Conservation (phyloP, 1,139 yeast genomes). For the Arxiozyma bovina region DNA sequence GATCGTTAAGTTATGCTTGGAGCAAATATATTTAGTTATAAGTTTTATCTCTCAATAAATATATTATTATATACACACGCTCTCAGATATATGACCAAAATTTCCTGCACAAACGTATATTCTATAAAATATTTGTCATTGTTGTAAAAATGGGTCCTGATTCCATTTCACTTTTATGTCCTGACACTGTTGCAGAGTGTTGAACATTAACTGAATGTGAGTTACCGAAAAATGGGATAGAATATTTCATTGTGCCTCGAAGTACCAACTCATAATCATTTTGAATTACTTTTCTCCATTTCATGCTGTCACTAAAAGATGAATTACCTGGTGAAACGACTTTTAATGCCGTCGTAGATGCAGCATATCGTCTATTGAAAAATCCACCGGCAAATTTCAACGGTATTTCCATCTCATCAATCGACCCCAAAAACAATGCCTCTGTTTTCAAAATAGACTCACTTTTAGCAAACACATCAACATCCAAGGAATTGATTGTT, state of each 20-base stretch:
- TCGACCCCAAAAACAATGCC: conserved; percentile 71
- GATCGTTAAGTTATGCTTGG: too few species aligned
- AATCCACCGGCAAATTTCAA: conserved; percentile 71
- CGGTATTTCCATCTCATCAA: conserved; percentile 60
- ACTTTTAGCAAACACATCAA: conserved; percentile 84
- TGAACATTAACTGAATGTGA: conserved; percentile 55
- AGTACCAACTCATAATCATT: conserved; percentile 82
- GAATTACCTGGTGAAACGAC: conserved; percentile 69
- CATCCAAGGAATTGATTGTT: conserved; percentile 54
- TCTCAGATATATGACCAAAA: too few species aligned
- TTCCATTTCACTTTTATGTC: not conserved
- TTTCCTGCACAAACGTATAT: not conserved
- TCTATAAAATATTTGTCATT: not conserved
- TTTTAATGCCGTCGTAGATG: conserved; percentile 61
- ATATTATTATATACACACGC: not conserved
- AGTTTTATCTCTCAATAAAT: not conserved
- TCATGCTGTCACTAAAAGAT: conserved; percentile 35
- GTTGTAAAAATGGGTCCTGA: not conserved
- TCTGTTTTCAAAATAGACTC: conserved; percentile 34
- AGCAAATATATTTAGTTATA: too few species aligned
- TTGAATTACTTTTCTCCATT: conserved; percentile 69
- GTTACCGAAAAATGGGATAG: conserved; percentile 54
- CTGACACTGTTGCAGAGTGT: conserved; percentile 35
- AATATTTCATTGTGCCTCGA: conserved; percentile 74
- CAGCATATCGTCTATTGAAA: conserved; percentile 48